phyloP scores from a whole-genome alignment of 352 stramenopile genomes.

The Phytopythium boreale region DNA sequence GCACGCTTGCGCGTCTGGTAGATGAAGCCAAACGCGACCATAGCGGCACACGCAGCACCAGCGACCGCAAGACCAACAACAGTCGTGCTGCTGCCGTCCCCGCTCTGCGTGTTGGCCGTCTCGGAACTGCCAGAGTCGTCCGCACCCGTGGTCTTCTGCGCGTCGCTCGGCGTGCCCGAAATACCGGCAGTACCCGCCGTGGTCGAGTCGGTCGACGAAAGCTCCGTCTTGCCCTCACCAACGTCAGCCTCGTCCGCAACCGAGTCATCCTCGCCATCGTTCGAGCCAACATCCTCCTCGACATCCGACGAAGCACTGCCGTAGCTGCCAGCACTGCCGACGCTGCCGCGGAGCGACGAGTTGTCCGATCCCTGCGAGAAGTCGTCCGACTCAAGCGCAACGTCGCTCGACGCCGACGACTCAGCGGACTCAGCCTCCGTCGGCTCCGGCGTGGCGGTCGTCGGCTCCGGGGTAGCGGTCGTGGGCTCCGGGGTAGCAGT shows the following conservation, averaged over 20 bases:
- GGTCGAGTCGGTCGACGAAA: slow-evolving; percentile 18
- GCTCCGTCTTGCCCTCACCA: slow-evolving; percentile 10
- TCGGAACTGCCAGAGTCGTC: slow-evolving; percentile 16
- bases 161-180: slow-evolving; percentile 13
- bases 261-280: slow-evolving; percentile 7
- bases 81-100: slow-evolving; percentile 2
- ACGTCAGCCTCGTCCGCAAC: slow-evolving; percentile 13
- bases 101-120: slow-evolving; percentile 43
- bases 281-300: slow-evolving; percentile 11
- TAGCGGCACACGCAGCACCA: slow-evolving; percentile 30
- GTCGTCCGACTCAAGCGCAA: slow-evolving; percentile 16
- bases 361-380: slow-evolving; percentile 2
- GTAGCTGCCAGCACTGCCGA: slow-evolving; percentile 1
- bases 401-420: slow-evolving; percentile 16
- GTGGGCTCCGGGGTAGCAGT: slow-evolving; percentile 8
- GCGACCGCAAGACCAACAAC: slow-evolving; percentile 26
- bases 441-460: slow-evolving; percentile 11
- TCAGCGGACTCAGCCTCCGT: slow-evolving; percentile 8
- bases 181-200: slow-evolving; percentile 15
- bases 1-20: slow-evolving; percentile 73
- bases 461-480: slow-evolving; percentile 9
- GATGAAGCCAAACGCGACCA: slow-evolving; percentile 73
- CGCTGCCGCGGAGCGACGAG: slow-evolving; percentile 4
- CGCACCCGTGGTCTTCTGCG: slow-evolving; percentile 23
- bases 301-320: slow-evolving; percentile 11